Conservation (phyloP, 2,329 filamentous ascomycete species). For the Talaromyces sp. region DNA sequence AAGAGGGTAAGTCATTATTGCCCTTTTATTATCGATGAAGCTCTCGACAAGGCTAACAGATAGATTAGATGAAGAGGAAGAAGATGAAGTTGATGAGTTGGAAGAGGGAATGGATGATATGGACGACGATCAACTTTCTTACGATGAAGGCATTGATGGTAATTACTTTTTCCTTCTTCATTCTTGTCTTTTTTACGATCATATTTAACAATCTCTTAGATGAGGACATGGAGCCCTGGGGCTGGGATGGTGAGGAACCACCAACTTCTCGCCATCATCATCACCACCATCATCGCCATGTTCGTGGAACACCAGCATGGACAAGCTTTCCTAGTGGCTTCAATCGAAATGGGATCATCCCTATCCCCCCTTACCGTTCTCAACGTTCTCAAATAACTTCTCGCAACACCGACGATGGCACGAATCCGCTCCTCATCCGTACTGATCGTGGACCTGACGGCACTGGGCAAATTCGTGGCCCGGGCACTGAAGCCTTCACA, state of each 20-base stretch:
- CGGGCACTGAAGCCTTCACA: slow-evolving; percentile 43
- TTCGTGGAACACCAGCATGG: slow-evolving; percentile 60
- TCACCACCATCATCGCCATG: slow-evolving; percentile 41
- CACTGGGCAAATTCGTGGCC: slow-evolving; percentile 34
- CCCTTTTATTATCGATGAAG: not conserved
- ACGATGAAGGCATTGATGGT: slow-evolving; percentile 38
- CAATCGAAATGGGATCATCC: slow-evolving; percentile 46
- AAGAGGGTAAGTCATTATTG: slow-evolving; percentile 47
- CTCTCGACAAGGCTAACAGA: slow-evolving; percentile 41
- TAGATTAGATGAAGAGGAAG: slow-evolving; percentile 53
- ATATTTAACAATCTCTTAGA: slow-evolving; percentile 34
- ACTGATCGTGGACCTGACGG: slow-evolving; percentile 36
- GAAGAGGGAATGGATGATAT: slow-evolving; percentile 43
- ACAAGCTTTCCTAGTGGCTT: slow-evolving; percentile 60
- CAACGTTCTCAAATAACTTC: slow-evolving; percentile 47
- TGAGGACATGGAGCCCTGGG: slow-evolving; percentile 46
- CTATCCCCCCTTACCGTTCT: slow-evolving; percentile 44
- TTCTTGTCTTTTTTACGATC: slow-evolving; percentile 21
- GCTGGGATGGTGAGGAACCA: slow-evolving; percentile 55
- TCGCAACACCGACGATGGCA: slow-evolving; percentile 70
- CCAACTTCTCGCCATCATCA: slow-evolving; percentile 36
- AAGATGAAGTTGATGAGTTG: slow-evolving; percentile 40
- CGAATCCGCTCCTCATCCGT: slow-evolving; percentile 81
- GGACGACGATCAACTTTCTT: slow-evolving; percentile 44
- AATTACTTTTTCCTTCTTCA: slow-evolving; percentile 22